Base-by-base conservation (phyloP, 805 yeast species). In the Starmerella stellata region DNA sequence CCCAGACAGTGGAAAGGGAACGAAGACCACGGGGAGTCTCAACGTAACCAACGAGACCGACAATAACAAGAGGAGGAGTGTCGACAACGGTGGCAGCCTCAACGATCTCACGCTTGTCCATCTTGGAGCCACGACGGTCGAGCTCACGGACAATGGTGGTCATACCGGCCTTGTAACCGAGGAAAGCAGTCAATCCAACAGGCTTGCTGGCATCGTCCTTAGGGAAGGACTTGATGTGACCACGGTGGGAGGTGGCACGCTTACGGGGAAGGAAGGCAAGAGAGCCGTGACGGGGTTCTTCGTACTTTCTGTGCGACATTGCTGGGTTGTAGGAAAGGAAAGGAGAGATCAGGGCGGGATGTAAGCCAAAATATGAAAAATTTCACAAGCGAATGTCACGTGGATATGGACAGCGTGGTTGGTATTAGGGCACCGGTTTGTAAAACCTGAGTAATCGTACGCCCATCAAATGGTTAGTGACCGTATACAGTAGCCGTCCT, bases 281-380 rank as follows among this genome's bases (percentile, higher is more conserved):
- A 68, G 93, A 87, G 70, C 99, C 99, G 85, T 90, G 96, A 75
- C 99, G 83, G 75, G 99, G 99, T 60, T 90, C 93, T 81, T 90
- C 96, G 90, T 64, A 90, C 78, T 90, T 90, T 79, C 99, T 82
- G 90, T 90, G 99, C 68, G 98, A 90, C 99, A 90, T 90, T n/a
- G 49, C n/a, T 25, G 11, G 29, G n/a, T 25, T 11, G 19, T 8
- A 15, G 19, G 7, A 13, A 29, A 17, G 32, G 14, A 8, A 15
- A 13, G 14, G 19, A 17, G 7, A 15, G 19, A 5, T 8, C 8
- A 13, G 16, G 32, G 14, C 7, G 19, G 32, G 9, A 8, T 13
- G 32, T 29, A 13, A 17, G 19, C 14, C 15, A 29, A 29, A 29
- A 29, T 29, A 8, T 29, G 15, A 29, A 11, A 23, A 23, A 7